Percentiles rank a stretch among this genome's conserved stretches.
Evolutionary conservation across 352 stramenopile species (phyloP).

Genomic region (Globisporangium ultimum): DNA sequence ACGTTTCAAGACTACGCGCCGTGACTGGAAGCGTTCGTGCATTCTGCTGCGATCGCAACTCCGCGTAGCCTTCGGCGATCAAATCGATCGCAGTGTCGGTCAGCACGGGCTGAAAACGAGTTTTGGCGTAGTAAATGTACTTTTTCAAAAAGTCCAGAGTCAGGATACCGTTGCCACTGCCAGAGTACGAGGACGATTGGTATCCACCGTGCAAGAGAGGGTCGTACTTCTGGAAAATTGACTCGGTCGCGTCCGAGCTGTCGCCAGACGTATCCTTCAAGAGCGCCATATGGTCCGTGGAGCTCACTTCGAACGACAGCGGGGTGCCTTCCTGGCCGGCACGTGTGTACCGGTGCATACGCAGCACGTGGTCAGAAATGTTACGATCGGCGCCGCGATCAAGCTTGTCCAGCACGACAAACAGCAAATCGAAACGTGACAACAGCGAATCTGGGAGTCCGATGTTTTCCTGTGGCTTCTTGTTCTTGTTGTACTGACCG

Average conservation of each 20-base stretch:
- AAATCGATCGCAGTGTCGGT: constrained; percentile 88
- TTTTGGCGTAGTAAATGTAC: constrained; percentile 99
- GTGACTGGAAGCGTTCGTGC: constrained; percentile 94
- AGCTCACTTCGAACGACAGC: constrained; percentile 85
- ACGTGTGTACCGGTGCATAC: constrained; percentile 94
- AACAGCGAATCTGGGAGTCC: constrained; percentile 98
- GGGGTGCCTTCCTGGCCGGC: constrained; percentile 86
- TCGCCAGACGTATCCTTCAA: constrained; percentile 59
- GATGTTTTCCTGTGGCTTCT: constrained; percentile 98
- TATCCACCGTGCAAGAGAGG: constrained; percentile 82
- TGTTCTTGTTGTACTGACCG: constrained; percentile 99
- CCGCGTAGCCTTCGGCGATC: constrained; percentile 96
- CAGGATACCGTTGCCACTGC: constrained; percentile 79
- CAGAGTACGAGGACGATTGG: constrained; percentile 43
- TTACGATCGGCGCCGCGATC: constrained; percentile 92
- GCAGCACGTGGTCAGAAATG: constrained; percentile 97
- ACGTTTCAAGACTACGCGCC: constrained; percentile 97
- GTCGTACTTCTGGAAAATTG: constrained; percentile 91
- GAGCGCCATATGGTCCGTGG: constrained; percentile 73
- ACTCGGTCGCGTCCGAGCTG: constrained; percentile 69
- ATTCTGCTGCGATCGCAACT: constrained; percentile 96
- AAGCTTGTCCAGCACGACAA: constrained; percentile 99
- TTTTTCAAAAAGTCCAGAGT: constrained; percentile 98
- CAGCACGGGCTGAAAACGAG: constrained; percentile 82
- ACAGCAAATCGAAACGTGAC: constrained; percentile 99